Base-by-base conservation (phyloP, 2,329 filamentous ascomycete genomes). In the Microdochium paspali region DNA sequence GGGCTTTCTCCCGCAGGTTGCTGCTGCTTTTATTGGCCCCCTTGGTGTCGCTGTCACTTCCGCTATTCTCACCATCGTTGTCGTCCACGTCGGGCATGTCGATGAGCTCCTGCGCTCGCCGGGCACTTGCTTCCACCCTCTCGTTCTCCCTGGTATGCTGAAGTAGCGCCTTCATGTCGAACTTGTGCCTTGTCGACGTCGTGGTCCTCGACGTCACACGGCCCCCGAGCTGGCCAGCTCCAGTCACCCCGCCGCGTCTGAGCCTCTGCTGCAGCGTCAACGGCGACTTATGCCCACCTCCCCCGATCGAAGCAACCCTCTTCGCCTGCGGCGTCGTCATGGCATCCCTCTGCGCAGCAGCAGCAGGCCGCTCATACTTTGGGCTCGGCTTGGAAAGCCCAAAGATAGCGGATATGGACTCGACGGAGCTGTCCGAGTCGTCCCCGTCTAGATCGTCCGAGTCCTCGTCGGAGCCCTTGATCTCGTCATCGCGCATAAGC, bases 371-470 rank as follows among this genome's bases (percentile, higher is more conserved):
- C 50, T 25, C 44, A 55, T 56, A 15, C 31, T 35, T 35, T 15
- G 35, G 35, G 6, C 18, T 40, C 6, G 35, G 35, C 35, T 40
- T 26, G 5, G 24, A 28, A 30, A 50, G 56, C 20, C 57, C 55
- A 15, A 76, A 58, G 1, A 84, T 61, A 40, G 76, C 70, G 4
- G 76, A 72, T 13, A 84, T 69, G 24, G 76, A 72, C 49, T 75
- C 74, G 20, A 80, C 57, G 1, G 72, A 75, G 46, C 66, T 70
- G 49, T 77, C 69, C 0, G 83, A 84, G 44, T 77, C 77, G 10
- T 74, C 75, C 24, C 76, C 76, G n/a, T 86, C 84, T n/a, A n/a
- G n/a, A 10, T 84, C 84, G 57, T 90, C 87, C 0, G 86, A 89
- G 47, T 86, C 84, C 10, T 85, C 84, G 57, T 90, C 87, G 0